Evolutionary conservation across 257 asterid species (phyloP).

Genomic region (Jaltomata sinuosa): DNA sequence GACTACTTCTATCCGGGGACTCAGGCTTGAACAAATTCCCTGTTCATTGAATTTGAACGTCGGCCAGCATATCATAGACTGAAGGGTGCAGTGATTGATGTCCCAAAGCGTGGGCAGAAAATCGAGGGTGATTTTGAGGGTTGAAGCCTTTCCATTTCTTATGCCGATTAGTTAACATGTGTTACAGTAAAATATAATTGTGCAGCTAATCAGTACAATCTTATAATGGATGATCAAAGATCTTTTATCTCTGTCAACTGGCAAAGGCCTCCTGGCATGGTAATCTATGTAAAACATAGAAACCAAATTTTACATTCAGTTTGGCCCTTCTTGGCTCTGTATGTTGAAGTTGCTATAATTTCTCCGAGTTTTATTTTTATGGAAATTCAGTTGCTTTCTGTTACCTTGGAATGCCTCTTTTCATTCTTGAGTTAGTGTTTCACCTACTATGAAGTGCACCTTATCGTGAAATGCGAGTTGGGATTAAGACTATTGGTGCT

Average conservation of each 20-base stretch:
- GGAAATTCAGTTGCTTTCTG: neutral
- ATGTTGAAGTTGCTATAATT: neutral
- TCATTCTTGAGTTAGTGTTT: no score
- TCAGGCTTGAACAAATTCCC: conserved; percentile 11
- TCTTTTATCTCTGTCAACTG: no score
- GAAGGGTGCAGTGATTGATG: neutral
- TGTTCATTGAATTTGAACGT: neutral
- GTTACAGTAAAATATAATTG: no score
- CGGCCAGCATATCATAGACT: neutral
- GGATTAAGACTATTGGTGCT: no score
- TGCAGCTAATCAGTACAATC: no score
- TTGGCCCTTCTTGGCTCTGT: neutral
- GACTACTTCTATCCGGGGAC: conserved; percentile 84
- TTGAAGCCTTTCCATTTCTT: no score
- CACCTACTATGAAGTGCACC: no score
- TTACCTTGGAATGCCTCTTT: neutral
- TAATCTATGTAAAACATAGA: neutral
- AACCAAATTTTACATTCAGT: neutral
- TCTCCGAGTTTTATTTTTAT: neutral
- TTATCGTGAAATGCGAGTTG: no score
- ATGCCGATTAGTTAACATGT: no score
- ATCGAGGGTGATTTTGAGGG: neutral
- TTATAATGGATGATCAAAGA: no score
- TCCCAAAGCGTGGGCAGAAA: neutral
- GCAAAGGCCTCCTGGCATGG: neutral